Base-by-base conservation (phyloP, 805 yeast species). In the Naumovozyma baii region DNA sequence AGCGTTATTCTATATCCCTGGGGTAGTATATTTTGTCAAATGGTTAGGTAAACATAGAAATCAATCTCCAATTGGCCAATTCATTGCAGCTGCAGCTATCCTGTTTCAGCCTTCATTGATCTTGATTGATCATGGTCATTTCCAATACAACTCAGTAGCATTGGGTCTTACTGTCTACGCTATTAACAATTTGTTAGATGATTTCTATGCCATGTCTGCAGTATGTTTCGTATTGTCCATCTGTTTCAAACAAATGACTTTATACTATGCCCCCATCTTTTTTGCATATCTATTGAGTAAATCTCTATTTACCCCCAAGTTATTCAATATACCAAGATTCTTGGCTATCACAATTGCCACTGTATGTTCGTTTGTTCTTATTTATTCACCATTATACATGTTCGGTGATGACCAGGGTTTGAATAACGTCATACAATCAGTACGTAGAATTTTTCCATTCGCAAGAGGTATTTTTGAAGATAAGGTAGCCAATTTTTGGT, bases 401-500 rank as follows among this genome's bases (percentile, higher is more conserved):
- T 52, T 58, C 42, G 74, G 74, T 5, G 69, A 69, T 13, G 52
- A 51, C 13, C 13, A 29, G 7, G 57, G 57, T 3, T 14, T 61
- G 1, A 43, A 49, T 2, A 67, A 64, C 30, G 43, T 72, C 1
- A 41, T 55, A 3, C 80, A 78, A 49, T 55, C 81, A 1, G 46
- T 61, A 19, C 94, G 83, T 33, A 72, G 97, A 46, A 80, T 90
- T 22, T 92, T 92, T 59, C 98, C 99, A 1, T 90, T 92, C 49
- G 74, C 78, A 34, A 73, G 97, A 55, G 98, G 98, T 0, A 70
- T 92, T 5, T 92, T 94, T 70, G 98, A 92, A 59, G 97, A 92
- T 57, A 92, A 92, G 58, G 97, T 92, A 13, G 95, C 95, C 31
- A 92, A 88, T 56, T 82, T 92, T 53, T 92, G 99, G 99, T 88